Evolutionary conservation across 805 yeast species (phyloP), one percentile per base, ranked within the genome.

Genomic region (Ogataea kodamae): DNA sequence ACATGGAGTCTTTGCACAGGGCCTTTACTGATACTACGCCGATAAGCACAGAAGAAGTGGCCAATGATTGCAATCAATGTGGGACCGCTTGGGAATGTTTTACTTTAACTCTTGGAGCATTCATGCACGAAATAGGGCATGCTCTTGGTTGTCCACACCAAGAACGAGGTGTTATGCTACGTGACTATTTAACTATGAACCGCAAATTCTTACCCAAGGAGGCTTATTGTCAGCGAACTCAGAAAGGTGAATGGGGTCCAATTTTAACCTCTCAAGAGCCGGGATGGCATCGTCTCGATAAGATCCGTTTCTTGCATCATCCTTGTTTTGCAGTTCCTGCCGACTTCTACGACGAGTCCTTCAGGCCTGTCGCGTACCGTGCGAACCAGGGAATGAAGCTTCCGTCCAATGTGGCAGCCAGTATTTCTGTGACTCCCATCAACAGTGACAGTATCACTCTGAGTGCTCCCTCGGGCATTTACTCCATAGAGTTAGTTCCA

Each of bases 101-200:
- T 27, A 81, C 83, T 40, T 72, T 90, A 22, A 85, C 96, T 1
- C 54, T 85, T 48, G 97, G 98, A 27, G 97, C 97, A 0, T 89
- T 88, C 49, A 70, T 89, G 81, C 97, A 90, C 58, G 97, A 90
- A 55, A 81, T 90, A 32, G 97, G 98, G 1, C 97, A 90, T 56
- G 63, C 76, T 17, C 65, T 90, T 25, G 96, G 96, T 1, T 83
- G 90, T 44, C 97, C 97, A 1, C 97, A 90, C 60, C 92, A 88
- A 57, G 83, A 79, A 9, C 65, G 70, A 45, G 97, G 97, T 12
- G 82, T 90, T 17, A 92, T 90, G 97, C 61, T 87, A 22, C 68
- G 97, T 38, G 96, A 83, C 38, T 92, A 89, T 54, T 67, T 78
- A 13, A 75, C 80, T 39, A 74, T 87, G 69, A 83, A 88, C 57